Evolutionary conservation across 1,139 yeast species (phyloP).

Genomic region (Blastobotrys arbuscula): DNA sequence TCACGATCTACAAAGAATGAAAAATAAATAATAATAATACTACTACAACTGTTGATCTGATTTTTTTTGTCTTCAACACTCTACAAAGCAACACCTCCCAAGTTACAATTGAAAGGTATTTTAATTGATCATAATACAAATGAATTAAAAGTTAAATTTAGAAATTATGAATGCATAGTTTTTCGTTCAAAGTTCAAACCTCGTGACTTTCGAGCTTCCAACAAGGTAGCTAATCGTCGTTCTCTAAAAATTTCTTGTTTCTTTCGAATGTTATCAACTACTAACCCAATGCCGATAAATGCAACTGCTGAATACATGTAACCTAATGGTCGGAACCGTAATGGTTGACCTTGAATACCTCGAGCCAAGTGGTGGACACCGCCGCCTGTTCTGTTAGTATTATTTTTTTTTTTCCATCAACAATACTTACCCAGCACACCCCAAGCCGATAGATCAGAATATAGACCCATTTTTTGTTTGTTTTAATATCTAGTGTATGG

Average conservation of each 20-base stretch:
- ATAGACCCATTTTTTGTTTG: constrained; percentile 25
- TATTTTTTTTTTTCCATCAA: too few relatives aligned
- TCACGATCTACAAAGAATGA: too few relatives aligned
- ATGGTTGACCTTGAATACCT: constrained; percentile 35
- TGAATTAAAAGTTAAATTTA: neutral
- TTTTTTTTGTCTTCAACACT: neutral
- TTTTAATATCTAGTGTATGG: neutral
- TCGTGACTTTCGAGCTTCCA: constrained; percentile 31
- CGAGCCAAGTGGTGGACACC: constrained; percentile 35
- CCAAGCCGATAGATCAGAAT: constrained; percentile 33
- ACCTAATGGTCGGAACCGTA: constrained; percentile 34
- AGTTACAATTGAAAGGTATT: neutral
- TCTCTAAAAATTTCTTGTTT: constrained; percentile 31
- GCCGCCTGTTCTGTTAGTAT: constrained; percentile 23
- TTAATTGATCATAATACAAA: too few relatives aligned
- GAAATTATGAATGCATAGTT: neutral
- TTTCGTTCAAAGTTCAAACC: constrained; percentile 24
- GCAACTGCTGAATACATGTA: constrained; percentile 31
- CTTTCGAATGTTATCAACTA: constrained; percentile 29
- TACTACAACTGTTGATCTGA: neutral
- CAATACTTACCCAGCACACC: constrained; percentile 26
- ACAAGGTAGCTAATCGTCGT: constrained; percentile 29
- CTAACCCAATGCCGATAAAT: constrained; percentile 33
- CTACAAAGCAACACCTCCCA: neutral
- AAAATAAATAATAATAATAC: too few relatives aligned